Conservation (phyloP, 192 early-diverging fungal genomes). For the Jimgerdemannia lactiflua region DNA sequence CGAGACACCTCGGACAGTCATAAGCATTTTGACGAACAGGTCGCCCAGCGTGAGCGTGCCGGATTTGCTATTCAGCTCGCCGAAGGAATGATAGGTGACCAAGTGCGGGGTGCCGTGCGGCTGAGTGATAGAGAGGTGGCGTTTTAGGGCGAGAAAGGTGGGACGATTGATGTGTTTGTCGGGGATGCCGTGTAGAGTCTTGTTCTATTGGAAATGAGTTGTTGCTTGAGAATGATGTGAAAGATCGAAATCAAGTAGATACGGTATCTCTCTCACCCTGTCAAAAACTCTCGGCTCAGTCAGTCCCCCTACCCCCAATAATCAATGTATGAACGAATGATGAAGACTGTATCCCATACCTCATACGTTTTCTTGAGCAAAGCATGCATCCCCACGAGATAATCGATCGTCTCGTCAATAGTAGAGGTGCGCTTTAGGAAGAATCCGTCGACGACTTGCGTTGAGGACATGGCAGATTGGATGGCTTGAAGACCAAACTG, state of each 20-base stretch:
- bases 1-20: slow-evolving; percentile 81
- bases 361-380: slow-evolving; percentile 48
- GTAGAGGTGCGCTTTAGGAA: slow-evolving; percentile 74
- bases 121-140: slow-evolving; percentile 22
- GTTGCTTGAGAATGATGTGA: slow-evolving; percentile 1
- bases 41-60: slow-evolving; percentile 68
- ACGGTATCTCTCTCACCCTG: too few relatives aligned
- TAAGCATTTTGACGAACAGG: slow-evolving; percentile 80
- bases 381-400: slow-evolving; percentile 63
- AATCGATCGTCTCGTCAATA: slow-evolving; percentile 82
- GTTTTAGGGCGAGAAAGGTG: slow-evolving; percentile 50
- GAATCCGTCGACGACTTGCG: slow-evolving; percentile 78
- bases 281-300: too few relatives aligned
- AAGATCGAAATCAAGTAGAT: slow-evolving; percentile 3
- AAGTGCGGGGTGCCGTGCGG: slow-evolving; percentile 36
- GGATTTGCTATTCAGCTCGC: slow-evolving; percentile 71
- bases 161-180: slow-evolving; percentile 40
- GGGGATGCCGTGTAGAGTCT: slow-evolving; percentile 55
- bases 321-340: too few relatives aligned
- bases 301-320: too few relatives aligned
- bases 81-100: slow-evolving; percentile 67
- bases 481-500: slow-evolving; percentile 62
- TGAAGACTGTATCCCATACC: slow-evolving; percentile 23
- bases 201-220: slow-evolving; percentile 7
- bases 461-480: slow-evolving; percentile 68